Conservation (phyloP, 495 filamentous ascomycete species). For the Durotheca rogersii region DNA sequence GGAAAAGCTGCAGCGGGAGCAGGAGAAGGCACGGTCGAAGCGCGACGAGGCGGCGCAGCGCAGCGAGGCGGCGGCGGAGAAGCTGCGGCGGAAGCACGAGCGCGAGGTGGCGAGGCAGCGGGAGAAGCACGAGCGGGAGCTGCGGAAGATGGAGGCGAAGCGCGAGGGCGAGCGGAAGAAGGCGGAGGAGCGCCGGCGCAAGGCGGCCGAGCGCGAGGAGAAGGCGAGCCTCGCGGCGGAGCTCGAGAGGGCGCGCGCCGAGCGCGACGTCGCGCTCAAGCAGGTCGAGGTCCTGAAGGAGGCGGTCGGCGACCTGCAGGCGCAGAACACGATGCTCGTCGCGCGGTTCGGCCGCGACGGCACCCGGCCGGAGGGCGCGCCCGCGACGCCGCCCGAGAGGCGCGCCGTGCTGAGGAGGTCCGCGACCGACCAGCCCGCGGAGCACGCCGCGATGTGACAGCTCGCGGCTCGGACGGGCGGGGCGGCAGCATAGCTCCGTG, state of each 20-base stretch:
- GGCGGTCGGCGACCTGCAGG: slow-evolving; percentile 64
- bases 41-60: slow-evolving; percentile 42
- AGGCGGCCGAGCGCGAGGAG: slow-evolving; percentile 57
- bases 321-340: slow-evolving; percentile 62
- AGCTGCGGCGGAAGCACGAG: slow-evolving; percentile 61
- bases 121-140: slow-evolving; percentile 63
- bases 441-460: neutral
- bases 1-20: slow-evolving; percentile 61
- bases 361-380: neutral
- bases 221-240: slow-evolving; percentile 47
- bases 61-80: slow-evolving; percentile 50
- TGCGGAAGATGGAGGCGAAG: slow-evolving; percentile 64
- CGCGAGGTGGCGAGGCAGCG: slow-evolving; percentile 60
- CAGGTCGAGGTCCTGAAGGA: slow-evolving; percentile 64
- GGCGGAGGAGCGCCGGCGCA: slow-evolving; percentile 57
- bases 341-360: slow-evolving; percentile 51
- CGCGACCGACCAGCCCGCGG: slow-evolving; percentile 12
- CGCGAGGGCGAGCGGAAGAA: slow-evolving; percentile 60
- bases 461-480: too few species aligned
- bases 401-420: slow-evolving; percentile 5
- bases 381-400: neutral
- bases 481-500: too few species aligned
- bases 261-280: slow-evolving; percentile 56
- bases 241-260: slow-evolving; percentile 54
- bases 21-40: slow-evolving; percentile 47